Conservation (phyloP, 225 moss, liverwort and hornwort genomes). For the Ulota crispa region DNA sequence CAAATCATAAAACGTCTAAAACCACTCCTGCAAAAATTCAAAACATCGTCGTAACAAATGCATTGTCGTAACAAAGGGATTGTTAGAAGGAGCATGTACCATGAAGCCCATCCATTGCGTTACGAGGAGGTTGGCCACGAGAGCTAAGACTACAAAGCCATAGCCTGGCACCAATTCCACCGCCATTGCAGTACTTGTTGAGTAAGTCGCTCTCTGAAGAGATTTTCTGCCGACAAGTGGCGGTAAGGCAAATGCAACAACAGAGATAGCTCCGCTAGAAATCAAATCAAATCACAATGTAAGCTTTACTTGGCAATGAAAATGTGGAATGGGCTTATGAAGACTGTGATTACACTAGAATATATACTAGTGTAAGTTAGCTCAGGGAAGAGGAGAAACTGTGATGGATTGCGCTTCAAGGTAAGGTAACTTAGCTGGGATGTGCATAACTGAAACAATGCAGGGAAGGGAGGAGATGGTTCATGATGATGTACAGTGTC, state of each 20-base stretch:
- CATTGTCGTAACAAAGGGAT: too few species aligned
- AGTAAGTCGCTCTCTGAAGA: neutral
- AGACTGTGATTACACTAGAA: neutral
- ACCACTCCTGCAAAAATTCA: neutral
- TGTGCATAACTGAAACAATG: neutral
- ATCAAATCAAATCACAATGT: neutral
- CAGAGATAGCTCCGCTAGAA: neutral
- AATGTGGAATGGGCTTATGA: neutral
- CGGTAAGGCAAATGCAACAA: neutral
- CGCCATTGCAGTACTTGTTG: conserved; percentile 2
- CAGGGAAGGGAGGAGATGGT: too few species aligned
- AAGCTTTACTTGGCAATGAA: neutral
- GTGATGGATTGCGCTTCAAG: neutral
- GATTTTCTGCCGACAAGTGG: neutral
- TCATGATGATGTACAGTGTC: neutral
- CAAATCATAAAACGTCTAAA: too few species aligned
- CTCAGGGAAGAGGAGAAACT: neutral
- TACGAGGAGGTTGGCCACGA: conserved; percentile 16
- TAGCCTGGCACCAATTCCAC: conserved; percentile 34
- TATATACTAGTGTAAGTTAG: neutral
- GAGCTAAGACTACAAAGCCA: conserved; percentile 28
- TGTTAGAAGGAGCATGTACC: conserved; percentile 11
- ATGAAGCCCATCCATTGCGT: conserved; percentile 17
- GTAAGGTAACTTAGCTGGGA: too few species aligned
- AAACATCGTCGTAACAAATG: neutral